Evolutionary conservation across 2,329 filamentous ascomycete genomes (phyloP).

Genomic region (Hymenoscyphus infarciens): DNA sequence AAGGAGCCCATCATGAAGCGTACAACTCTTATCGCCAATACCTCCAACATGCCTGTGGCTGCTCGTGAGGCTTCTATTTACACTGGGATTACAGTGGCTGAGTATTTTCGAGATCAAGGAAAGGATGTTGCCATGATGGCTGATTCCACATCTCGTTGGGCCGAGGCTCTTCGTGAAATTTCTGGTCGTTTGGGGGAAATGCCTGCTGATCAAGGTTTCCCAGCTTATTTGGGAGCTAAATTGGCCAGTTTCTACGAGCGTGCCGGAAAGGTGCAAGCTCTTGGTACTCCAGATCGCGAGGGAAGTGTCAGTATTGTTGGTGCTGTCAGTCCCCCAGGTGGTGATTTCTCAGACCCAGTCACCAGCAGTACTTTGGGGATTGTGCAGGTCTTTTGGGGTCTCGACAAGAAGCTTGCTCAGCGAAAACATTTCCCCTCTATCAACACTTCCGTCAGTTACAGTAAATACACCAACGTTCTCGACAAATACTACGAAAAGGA

Average conservation of each 20-base stretch:
- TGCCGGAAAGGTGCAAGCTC: conserved; percentile 78
- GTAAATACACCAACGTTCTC: conserved; percentile 86
- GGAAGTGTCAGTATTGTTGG: conserved; percentile 97
- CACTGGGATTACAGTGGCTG: conserved; percentile 80
- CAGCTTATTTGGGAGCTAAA: conserved; percentile 93
- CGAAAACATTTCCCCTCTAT: conserved; percentile 99
- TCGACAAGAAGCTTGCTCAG: conserved; percentile 99
- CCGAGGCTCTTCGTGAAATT: conserved; percentile 96
- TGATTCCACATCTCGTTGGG: conserved; percentile 96
- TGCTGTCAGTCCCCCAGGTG: conserved; percentile 93
- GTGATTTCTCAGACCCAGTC: conserved; percentile 98
- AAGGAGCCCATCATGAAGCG: conserved; percentile 99
- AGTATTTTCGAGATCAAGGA: conserved; percentile 96
- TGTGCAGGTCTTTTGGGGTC: conserved; percentile 99
- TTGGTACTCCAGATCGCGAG: conserved; percentile 83
- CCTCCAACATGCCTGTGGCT: conserved; percentile 99
- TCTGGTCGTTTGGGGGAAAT: conserved; percentile 98
- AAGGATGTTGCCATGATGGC: conserved; percentile 99
- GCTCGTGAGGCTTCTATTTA: conserved; percentile 98
- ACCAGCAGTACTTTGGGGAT: conserved; percentile 92
- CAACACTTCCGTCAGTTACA: conserved; percentile 92
- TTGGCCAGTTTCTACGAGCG: conserved; percentile 99
- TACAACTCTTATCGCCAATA: conserved; percentile 96
- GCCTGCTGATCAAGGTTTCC: conserved; percentile 99
- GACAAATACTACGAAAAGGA: conserved; percentile 95